A percentile compares a stretch with the other conserved stretches of the same genome.
phyloP scores from a whole-genome alignment of 345 rosid genomes.

The Euphorbia pulcherrima region DNA sequence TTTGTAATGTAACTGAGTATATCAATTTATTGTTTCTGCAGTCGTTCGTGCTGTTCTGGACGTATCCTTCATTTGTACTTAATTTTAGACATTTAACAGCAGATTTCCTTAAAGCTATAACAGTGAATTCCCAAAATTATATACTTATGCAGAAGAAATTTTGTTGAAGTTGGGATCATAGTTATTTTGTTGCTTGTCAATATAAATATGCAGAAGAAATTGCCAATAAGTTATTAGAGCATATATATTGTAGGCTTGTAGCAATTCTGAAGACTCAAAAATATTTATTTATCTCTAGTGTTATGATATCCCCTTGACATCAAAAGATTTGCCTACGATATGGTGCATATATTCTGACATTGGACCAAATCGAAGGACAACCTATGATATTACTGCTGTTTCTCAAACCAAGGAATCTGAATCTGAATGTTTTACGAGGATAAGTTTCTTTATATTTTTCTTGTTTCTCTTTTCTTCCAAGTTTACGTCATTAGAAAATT shows the following conservation, averaged over 20 bases:
- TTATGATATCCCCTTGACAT: slow-evolving; percentile 43
- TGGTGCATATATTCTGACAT: slow-evolving; percentile 86
- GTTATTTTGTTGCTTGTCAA: no score
- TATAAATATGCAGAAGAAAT: no score
- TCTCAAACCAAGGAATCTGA: background rate
- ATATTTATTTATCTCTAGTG: background rate
- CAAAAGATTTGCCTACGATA: slow-evolving; percentile 85
- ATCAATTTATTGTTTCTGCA: slow-evolving; percentile 41
- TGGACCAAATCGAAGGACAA: background rate
- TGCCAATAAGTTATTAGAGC: background rate
- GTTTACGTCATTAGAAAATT: background rate
- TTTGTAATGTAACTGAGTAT: slow-evolving; percentile 12
- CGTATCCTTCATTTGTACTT: slow-evolving; percentile 67
- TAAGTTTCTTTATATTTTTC: background rate
- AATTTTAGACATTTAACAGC: slow-evolving; percentile 3
- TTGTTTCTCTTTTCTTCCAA: background rate
- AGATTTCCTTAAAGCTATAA: slow-evolving; percentile 5
- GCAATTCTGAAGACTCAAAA: background rate
- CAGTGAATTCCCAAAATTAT: no score
- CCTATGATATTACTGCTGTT: background rate
- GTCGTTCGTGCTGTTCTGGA: slow-evolving; percentile 99
- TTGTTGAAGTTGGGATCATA: no score
- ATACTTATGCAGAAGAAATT: no score
- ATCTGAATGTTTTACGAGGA: background rate
- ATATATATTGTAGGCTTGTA: background rate